phyloP scores from a whole-genome alignment of 2,329 filamentous ascomycete species.

The Exophiala bonariae region DNA sequence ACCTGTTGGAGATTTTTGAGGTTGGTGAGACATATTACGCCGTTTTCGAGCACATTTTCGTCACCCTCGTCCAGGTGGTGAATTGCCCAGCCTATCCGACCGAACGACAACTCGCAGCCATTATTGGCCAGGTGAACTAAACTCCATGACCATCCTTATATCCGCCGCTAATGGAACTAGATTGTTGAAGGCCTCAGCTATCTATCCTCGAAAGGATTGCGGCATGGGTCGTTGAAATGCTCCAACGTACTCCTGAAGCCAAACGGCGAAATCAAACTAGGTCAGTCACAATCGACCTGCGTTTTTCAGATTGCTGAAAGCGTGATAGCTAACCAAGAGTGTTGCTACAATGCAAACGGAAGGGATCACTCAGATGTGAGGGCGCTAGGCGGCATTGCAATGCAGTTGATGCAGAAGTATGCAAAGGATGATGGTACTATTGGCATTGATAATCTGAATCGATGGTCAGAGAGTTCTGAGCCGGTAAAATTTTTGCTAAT shows the following conservation, averaged over 20 bases:
- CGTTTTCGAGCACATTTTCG: conserved; percentile 17
- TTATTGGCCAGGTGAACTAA: conserved; percentile 25
- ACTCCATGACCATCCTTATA: conserved; percentile 4
- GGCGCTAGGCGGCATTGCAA: conserved; percentile 29
- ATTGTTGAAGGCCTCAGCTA: conserved; percentile 28
- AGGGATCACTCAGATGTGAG: conserved; percentile 22
- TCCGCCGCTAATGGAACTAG: conserved; percentile 17
- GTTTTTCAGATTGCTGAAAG: conserved; percentile 8
- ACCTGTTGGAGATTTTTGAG: conserved; percentile 10
- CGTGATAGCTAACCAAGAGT: conserved; percentile 12
- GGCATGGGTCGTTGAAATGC: conserved; percentile 29
- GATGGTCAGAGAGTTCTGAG: conserved; percentile 24
- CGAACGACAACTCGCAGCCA: conserved; percentile 23
- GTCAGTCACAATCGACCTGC: conserved; percentile 21
- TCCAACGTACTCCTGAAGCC: conserved; percentile 31
- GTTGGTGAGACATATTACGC: conserved; percentile 12
- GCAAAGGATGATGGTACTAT: conserved; percentile 33
- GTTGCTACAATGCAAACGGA: not conserved
- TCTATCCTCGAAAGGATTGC: conserved; percentile 20
- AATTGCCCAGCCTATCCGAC: conserved; percentile 21
- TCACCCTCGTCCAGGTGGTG: conserved; percentile 24
- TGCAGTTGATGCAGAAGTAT: conserved; percentile 36
- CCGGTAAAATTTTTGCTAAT: conserved; percentile 2
- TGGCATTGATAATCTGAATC: conserved; percentile 32
- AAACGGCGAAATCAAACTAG: conserved; percentile 31